Conservation (phyloP, 805 yeast species). For the Kodamaea neixiangensis region DNA sequence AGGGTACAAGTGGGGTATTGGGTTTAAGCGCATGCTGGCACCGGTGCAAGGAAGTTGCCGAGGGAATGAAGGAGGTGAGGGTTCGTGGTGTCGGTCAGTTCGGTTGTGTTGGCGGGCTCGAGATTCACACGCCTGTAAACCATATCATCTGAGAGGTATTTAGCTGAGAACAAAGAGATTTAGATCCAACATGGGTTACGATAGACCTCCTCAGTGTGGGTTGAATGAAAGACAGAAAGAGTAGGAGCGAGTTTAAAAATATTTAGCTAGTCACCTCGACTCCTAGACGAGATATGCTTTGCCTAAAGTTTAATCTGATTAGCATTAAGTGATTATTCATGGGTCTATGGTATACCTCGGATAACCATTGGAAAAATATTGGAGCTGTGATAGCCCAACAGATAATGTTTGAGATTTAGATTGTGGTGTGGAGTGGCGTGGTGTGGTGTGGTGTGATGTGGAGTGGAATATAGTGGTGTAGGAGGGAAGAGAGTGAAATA, state of each 20-base stretch:
- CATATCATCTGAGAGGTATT: neutral
- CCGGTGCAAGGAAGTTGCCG: neutral
- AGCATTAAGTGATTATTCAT: too few species aligned
- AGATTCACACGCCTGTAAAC: neutral
- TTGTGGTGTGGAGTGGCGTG: too few species aligned
- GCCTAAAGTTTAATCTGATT: neutral
- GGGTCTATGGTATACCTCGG: too few species aligned
- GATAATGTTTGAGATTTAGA: too few species aligned
- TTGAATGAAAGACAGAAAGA: neutral
- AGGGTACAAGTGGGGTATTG: neutral
- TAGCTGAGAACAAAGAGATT: neutral
- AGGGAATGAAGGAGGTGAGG: neutral
- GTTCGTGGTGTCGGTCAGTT: neutral
- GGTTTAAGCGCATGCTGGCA: neutral
- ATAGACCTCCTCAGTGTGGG: neutral
- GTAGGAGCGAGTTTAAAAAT: neutral
- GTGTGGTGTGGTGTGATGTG: too few species aligned
- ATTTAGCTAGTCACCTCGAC: neutral
- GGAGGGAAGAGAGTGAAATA: too few species aligned
- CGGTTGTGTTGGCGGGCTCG: neutral
- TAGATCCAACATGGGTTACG: neutral
- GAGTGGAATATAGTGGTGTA: too few species aligned
- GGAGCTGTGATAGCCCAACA: too few species aligned
- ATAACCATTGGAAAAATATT: too few species aligned
- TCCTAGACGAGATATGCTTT: neutral